Evolutionary conservation across 768 basidiomycete species (phyloP).

Genomic region (Asterophora parasitica): DNA sequence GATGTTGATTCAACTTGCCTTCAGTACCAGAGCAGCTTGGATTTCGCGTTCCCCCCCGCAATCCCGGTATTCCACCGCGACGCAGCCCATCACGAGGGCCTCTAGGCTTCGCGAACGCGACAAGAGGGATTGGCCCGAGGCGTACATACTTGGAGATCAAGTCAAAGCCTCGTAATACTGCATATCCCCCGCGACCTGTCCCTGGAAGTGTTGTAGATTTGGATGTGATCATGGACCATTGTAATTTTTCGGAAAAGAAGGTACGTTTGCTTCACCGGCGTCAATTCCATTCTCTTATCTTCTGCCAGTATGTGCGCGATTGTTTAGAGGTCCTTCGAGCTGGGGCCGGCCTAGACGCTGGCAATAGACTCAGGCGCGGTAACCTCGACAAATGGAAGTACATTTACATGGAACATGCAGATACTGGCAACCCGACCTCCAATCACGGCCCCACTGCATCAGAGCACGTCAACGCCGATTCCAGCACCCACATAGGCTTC

Average conservation of each 20-base stretch:
- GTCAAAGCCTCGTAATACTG: slow-evolving; percentile 53
- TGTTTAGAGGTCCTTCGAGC: slow-evolving; percentile 93
- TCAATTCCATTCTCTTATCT: slow-evolving; percentile 9
- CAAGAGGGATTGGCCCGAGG: slow-evolving; percentile 71
- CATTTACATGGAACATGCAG: slow-evolving; percentile 67
- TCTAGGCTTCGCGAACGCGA: slow-evolving; percentile 35
- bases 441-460: slow-evolving; percentile 4
- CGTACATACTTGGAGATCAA: slow-evolving; percentile 75
- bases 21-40: slow-evolving; percentile 71
- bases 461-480: slow-evolving; percentile 28
- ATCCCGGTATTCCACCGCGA: slow-evolving; percentile 70
- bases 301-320: slow-evolving; percentile 87
- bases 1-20: slow-evolving; percentile 7
- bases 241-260: slow-evolving; percentile 82
- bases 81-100: slow-evolving; percentile 42
- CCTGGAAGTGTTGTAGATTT: slow-evolving; percentile 85
- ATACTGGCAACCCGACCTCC: slow-evolving; percentile 22
- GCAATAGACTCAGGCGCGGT: slow-evolving; percentile 66
- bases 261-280: slow-evolving; percentile 28
- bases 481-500: slow-evolving; percentile 60
- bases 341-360: slow-evolving; percentile 84
- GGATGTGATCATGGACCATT: slow-evolving; percentile 87
- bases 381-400: slow-evolving; percentile 84
- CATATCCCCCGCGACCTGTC: slow-evolving; percentile 84
- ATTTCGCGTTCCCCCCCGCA: slow-evolving; percentile 49